Evolutionary conservation across 2,329 filamentous ascomycete genomes (phyloP).

Genomic region (Penicillium fuscoglaucum): DNA sequence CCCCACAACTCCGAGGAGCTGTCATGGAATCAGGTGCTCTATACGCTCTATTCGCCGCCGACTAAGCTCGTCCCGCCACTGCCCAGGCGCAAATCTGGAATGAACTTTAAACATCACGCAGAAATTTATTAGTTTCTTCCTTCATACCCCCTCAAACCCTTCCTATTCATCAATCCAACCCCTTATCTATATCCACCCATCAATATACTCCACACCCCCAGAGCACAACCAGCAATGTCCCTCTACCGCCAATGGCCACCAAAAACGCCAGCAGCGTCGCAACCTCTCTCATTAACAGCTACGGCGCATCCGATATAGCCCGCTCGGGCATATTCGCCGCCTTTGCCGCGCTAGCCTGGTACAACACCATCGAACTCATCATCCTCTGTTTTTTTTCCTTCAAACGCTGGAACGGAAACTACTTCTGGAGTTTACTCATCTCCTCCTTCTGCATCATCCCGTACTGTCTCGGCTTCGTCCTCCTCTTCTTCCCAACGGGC

Average conservation of each 20-base stretch:
- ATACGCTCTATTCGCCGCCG: neutral
- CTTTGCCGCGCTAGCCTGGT: constrained; percentile 25
- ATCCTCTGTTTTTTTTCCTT: constrained; percentile 49
- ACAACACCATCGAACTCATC: constrained; percentile 28
- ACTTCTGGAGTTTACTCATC: constrained; percentile 50
- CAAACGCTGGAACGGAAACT: constrained; percentile 43
- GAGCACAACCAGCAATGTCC: constrained; percentile 16
- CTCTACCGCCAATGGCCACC: constrained; percentile 19
- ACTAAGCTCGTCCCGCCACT: neutral
- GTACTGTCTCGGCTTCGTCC: constrained; percentile 44
- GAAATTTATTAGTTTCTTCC: neutral
- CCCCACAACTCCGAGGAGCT: constrained; percentile 3
- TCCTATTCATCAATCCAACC: neutral
- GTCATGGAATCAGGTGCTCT: constrained; percentile 4
- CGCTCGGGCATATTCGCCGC: constrained; percentile 20
- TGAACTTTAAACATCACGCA: neutral
- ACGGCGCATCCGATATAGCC: neutral
- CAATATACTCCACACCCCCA: neutral
- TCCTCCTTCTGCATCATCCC: constrained; percentile 44
- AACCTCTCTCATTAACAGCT: constrained; percentile 7
- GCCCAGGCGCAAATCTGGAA: neutral
- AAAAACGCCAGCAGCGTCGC: constrained; percentile 1
- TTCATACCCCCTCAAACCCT: neutral
- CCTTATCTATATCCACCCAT: too few relatives aligned
- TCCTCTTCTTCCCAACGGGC: constrained; percentile 43